Evolutionary conservation across 306 rosid species (phyloP).

Genomic region (Lathyrus tuberosus): DNA sequence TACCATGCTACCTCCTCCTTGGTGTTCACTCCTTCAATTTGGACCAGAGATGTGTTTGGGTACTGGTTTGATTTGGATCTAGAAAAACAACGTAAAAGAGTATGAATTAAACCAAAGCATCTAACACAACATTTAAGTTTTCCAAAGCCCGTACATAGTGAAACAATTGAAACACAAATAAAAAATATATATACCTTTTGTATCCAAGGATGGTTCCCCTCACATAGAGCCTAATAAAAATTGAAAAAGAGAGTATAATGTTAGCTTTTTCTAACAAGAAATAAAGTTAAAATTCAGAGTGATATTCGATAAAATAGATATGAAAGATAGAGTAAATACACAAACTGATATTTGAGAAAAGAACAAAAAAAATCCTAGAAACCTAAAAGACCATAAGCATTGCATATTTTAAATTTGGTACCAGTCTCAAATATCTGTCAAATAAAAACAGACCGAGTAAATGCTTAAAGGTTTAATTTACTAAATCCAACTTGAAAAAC

Average conservation of each 20-base stretch:
- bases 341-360: not conserved
- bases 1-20: conserved; percentile 94
- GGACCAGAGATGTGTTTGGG: conserved; percentile 81
- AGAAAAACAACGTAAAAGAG: conserved; percentile 8
- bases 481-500: no score
- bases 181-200: conserved; percentile 65
- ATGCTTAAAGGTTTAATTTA: no score
- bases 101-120: not conserved
- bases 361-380: no score
- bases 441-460: no score
- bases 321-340: not conserved
- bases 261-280: not conserved
- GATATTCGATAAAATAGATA: not conserved
- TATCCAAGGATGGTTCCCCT: conserved; percentile 91
- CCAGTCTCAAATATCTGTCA: no score
- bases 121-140: conserved; percentile 2
- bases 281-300: not conserved
- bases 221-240: conserved; percentile 63
- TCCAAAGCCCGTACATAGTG: conserved; percentile 8
- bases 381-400: not conserved
- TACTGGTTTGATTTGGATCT: conserved; percentile 94
- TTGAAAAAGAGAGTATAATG: not conserved
- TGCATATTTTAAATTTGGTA: not conserved
- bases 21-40: conserved; percentile 92
- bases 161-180: not conserved